phyloP scores from a whole-genome alignment of 768 basidiomycete species.

The Tulasnella sp. region DNA sequence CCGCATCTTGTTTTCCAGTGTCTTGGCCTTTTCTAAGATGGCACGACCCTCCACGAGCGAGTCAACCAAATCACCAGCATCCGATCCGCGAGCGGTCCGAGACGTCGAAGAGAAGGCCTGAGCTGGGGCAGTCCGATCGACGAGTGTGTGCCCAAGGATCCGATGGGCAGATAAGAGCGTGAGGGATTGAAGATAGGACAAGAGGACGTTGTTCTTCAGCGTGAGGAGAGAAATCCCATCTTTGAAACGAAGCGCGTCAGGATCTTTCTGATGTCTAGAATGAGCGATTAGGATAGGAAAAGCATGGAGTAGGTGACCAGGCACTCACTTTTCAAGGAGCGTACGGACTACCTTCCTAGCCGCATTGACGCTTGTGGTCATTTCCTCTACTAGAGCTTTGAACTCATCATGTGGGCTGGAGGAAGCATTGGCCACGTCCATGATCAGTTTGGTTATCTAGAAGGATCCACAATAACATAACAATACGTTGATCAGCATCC shows the following conservation, averaged over 20 bases:
- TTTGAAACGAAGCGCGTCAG: constrained; percentile 37
- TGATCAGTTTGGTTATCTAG: no score
- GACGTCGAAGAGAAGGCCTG: constrained; percentile 42
- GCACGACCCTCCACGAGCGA: constrained; percentile 68
- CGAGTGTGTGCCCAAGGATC: constrained; percentile 51
- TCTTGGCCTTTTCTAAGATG: constrained; percentile 78
- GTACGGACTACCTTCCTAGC: constrained; percentile 45
- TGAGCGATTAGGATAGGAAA: not conserved
- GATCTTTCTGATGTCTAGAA: constrained; percentile 3
- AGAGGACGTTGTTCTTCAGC: constrained; percentile 70
- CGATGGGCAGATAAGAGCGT: constrained; percentile 62
- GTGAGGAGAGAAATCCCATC: constrained; percentile 88
- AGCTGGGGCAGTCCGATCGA: constrained; percentile 37
- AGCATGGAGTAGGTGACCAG: not conserved
- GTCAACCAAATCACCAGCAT: constrained; percentile 66
- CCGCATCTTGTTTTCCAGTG: constrained; percentile 73
- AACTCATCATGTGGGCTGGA: constrained; percentile 20
- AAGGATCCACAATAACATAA: no score
- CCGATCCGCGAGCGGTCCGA: constrained; percentile 43
- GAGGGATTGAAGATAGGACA: constrained; percentile 79
- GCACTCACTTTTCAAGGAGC: constrained; percentile 40
- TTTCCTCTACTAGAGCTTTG: constrained; percentile 36
- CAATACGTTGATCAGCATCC: no score
- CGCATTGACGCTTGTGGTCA: constrained; percentile 51
- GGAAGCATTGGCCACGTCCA: not conserved